Percentiles rank a stretch among this genome's conserved stretches.
Evolutionary conservation across 768 basidiomycete species (phyloP).

Genomic region (Podaxis sp.): DNA sequence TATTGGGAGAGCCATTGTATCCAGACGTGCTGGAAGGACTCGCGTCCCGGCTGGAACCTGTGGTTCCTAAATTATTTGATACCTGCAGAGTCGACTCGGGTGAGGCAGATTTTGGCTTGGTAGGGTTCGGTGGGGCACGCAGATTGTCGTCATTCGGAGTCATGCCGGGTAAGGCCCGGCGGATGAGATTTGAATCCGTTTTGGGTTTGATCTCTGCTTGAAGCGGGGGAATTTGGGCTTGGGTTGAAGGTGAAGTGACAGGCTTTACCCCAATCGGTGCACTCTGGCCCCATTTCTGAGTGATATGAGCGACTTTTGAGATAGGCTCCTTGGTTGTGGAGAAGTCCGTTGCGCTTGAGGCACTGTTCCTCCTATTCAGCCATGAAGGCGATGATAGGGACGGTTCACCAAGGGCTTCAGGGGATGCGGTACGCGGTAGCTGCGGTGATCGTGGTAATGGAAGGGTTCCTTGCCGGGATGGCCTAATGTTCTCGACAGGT

Average conservation of each 20-base stretch:
- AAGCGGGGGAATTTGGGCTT: background rate
- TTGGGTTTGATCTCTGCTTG: constrained; percentile 1
- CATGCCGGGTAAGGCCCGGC: constrained; percentile 44
- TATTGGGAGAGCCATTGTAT: constrained; percentile 2
- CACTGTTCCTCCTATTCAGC: background rate
- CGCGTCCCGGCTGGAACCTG: background rate
- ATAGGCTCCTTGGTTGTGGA: background rate
- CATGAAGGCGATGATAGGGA: background rate
- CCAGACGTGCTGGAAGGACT: constrained; percentile 6
- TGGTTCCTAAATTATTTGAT: background rate
- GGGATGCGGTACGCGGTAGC: background rate
- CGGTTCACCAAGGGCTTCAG: background rate
- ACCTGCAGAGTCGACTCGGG: constrained; percentile 10
- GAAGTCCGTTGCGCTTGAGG: background rate
- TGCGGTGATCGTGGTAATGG: background rate
- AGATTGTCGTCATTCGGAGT: constrained; percentile 13
- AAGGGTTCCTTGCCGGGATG: background rate
- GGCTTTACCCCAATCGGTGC: constrained; percentile 32
- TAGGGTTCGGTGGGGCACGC: background rate
- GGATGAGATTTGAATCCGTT: constrained; percentile 17
- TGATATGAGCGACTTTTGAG: constrained; percentile 21
- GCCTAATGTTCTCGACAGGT: background rate
- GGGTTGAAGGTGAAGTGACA: background rate
- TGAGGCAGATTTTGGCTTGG: constrained; percentile 5
- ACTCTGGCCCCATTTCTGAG: constrained; percentile 32